Evolutionary conservation across 2,329 filamentous ascomycete genomes (phyloP), one percentile per base, ranked within the genome.

Genomic region (Trichophyton simii): DNA sequence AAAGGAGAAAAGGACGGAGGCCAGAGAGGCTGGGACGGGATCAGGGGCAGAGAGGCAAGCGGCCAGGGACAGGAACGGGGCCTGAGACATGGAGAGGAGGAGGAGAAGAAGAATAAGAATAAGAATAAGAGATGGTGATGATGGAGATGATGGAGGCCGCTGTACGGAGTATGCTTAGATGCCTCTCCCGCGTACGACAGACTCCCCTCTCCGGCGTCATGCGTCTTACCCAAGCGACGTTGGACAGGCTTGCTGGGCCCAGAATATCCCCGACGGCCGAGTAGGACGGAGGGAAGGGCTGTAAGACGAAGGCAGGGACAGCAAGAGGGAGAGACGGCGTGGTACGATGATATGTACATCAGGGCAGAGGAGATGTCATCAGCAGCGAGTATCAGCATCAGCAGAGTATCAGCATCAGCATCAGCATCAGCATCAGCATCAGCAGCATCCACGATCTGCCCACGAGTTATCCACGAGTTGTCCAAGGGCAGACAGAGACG

Each of bases 141-240:
- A 3, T 22, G 20, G n/a, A 22, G 44, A 48, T 2, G 18, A 9
- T 28, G 25, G 25, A 28, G 25, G 25, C 6, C 25, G 20, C 3
- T 28, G 22, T 2, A n/a, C n/a, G n/a, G n/a, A n/a, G n/a, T n/a
- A 28, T 18, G 1, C 18, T 18, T 18, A 18, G 9, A 28, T 54
- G 6, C 9, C 2, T 11, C 48, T 54, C 9, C 22, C 20, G 25
- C 25, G 25, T 42, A 42, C 41, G 41, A 54, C 22, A 31, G 15
- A 48, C n/a, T 18, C 20, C 18, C n/a, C 41, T 28, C 46, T n/a
- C 22, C 46, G 7, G 31, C 31, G 50, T 55, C 50, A 55, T 36
- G 50, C 50, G 50, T 55, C 50, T 55, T 28, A 55, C 50, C 42
- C 50, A 55, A 36, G 25, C 50, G 50, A 55, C 13, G 50, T 55